These are phyloP conservation scores for Alternaria incomplexa DNA, from an alignment of 2,329 filamentous ascomycete genomes.

Conservation along the genomic window DNA sequence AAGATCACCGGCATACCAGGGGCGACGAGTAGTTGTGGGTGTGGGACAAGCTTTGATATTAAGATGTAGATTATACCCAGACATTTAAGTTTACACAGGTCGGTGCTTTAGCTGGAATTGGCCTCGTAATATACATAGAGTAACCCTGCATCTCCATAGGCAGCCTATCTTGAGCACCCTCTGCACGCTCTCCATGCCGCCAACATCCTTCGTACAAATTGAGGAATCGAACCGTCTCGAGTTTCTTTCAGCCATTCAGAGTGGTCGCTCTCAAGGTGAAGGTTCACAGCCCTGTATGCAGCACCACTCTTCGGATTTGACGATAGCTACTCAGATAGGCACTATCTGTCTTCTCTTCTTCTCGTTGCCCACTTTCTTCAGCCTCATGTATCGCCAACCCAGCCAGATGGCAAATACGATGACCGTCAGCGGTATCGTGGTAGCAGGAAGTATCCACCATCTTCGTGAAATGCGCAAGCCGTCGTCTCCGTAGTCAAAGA, in stretches of 20 bases:
- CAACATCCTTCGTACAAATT: not conserved
- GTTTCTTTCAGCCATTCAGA: not conserved
- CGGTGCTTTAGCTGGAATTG: not conserved
- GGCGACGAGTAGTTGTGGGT: slow-evolving; percentile 93
- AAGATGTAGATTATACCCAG: slow-evolving; percentile 54
- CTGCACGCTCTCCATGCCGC: not conserved
- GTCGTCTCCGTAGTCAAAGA: too few relatives aligned
- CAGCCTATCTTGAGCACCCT: not conserved
- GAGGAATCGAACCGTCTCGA: rapidly evolving
- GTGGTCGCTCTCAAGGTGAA: not conserved
- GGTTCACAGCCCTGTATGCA: too few relatives aligned
- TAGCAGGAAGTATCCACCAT: too few relatives aligned
- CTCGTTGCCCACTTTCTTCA: too few relatives aligned
- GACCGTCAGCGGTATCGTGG: too few relatives aligned
- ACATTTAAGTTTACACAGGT: not conserved
- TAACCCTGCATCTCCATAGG: not conserved
- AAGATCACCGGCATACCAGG: slow-evolving; percentile 93
- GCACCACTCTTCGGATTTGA: too few relatives aligned
- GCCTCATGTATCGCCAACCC: too few relatives aligned
- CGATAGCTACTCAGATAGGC: too few relatives aligned
- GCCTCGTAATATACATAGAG: not conserved
- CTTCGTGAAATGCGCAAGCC: too few relatives aligned
- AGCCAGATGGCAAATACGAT: too few relatives aligned
- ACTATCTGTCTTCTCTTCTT: too few relatives aligned
- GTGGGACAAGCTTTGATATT: slow-evolving; percentile 97